Evolutionary conservation across 192 early-diverging fungal species (phyloP).

Genomic region (Entomortierella chlamydospora): DNA sequence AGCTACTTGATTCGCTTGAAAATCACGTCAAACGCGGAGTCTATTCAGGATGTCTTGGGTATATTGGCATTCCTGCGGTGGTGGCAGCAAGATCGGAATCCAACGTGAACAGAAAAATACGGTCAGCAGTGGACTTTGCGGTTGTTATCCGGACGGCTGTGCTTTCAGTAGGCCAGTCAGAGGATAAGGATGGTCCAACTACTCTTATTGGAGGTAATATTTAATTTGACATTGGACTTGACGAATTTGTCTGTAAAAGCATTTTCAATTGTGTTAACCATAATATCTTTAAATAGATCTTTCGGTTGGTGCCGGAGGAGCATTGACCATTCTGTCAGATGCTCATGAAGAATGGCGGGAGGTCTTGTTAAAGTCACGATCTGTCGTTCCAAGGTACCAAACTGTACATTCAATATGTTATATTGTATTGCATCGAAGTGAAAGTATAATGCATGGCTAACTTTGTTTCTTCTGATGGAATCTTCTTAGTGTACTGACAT

Average conservation of each 20-base stretch:
- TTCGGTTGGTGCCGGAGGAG: constrained; percentile 93
- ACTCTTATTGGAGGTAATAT: constrained; percentile 34
- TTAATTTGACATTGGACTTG: neutral
- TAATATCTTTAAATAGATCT: constrained; percentile 55
- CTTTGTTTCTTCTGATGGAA: neutral
- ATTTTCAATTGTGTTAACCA: neutral
- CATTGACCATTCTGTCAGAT: constrained; percentile 89
- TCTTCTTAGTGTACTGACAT: constrained; percentile 22
- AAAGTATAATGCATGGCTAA: neutral
- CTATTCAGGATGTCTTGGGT: constrained; percentile 94
- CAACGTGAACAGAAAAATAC: constrained; percentile 1
- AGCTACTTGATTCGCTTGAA: constrained; percentile 83
- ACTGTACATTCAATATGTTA: neutral
- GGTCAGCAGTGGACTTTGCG: constrained; percentile 43
- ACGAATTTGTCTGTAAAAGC: neutral
- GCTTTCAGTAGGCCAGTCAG: constrained; percentile 31
- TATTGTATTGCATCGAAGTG: no score
- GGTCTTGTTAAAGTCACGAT: constrained; percentile 81
- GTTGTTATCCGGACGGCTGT: constrained; percentile 95
- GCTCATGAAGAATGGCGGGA: constrained; percentile 90
- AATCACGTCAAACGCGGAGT: constrained; percentile 74
- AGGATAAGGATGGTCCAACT: constrained; percentile 2
- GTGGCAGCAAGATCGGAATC: constrained; percentile 54
- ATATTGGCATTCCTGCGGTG: constrained; percentile 62
- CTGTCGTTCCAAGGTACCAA: constrained; percentile 63